Base-by-base conservation (phyloP, 768 basidiomycete genomes). In the Suillus bovinus region DNA sequence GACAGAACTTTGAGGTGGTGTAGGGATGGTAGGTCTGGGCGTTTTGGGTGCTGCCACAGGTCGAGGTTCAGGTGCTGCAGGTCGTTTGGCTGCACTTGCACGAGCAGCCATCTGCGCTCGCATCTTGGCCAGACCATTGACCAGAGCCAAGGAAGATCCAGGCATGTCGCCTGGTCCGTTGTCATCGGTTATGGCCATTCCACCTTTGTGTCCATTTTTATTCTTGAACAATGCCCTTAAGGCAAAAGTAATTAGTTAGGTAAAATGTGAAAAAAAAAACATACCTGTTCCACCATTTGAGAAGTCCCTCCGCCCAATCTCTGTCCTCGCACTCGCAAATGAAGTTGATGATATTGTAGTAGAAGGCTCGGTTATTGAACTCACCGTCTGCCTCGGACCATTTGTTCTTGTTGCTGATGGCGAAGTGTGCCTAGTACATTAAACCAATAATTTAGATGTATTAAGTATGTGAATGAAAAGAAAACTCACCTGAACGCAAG, bases 341-440 rank as follows among this genome's bases (percentile, higher is more conserved):
- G n/a, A n/a, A n/a, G n/a, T n/a, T n/a, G n/a, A n/a, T n/a, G n/a
- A n/a, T n/a, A n/a, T n/a, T n/a, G 39, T 66, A 66, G 36, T 66
- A 63, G 3, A 58, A 66, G 2, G 13, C 44, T 3, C 27, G 20
- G 27, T 66, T 61, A 3, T 42, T 63, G 34, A 63, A 63, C 9
- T 46, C 4, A 1, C 62, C 55, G 3, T 65, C 64, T 1, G 38
- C 39, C 34, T 65, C 59, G 1, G 5, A 7, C 62, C 55, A 63
- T 36, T 41, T 49, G n/a, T n/a, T n/a, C n/a, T n/a, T n/a, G n/a
- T n/a, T n/a, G n/a, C n/a, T n/a, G n/a, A n/a, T n/a, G n/a, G n/a
- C n/a, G n/a, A n/a, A n/a, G n/a, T n/a, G n/a, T n/a, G n/a, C n/a
- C n/a, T n/a, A n/a, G n/a, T n/a, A n/a, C n/a, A n/a, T n/a, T n/a